A percentile compares a stretch with the other conserved stretches of the same genome.
These are phyloP conservation scores for sunflower (Helianthus annuus) DNA, from an alignment of 129 eudicot species.

Conservation along the genomic window DNA sequence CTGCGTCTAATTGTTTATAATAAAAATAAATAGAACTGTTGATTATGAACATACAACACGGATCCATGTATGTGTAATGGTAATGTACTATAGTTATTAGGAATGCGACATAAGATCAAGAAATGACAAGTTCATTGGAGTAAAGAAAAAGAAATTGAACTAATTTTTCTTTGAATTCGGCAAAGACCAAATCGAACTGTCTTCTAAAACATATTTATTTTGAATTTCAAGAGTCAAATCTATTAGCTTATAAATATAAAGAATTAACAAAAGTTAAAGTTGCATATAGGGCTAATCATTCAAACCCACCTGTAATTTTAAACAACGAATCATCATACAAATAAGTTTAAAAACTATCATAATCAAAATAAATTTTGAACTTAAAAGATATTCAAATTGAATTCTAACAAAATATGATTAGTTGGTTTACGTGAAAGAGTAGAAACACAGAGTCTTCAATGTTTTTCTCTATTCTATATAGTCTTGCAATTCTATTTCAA, in stretches of 20 bases:
- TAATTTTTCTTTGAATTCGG: constrained; percentile 6
- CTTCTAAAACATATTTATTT: constrained; percentile 8
- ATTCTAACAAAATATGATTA: background rate
- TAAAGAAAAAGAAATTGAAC: too few species aligned
- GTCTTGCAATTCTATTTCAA: constrained; percentile 71
- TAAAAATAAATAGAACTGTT: too few species aligned
- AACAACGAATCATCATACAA: background rate
- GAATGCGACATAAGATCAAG: constrained; percentile 38
- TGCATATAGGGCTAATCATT: too few species aligned
- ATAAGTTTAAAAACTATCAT: background rate
- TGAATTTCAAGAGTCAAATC: constrained; percentile 24
- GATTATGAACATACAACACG: too few species aligned
- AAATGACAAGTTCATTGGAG: constrained; percentile 28
- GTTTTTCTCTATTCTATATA: constrained; percentile 74
- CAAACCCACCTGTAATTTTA: background rate
- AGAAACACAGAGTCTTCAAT: constrained; percentile 31
- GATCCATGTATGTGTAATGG: too few species aligned
- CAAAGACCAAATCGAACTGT: constrained; percentile 21
- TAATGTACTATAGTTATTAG: constrained; percentile 12
- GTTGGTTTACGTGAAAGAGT: background rate
- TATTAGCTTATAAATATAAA: constrained; percentile 4
- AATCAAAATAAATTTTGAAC: background rate
- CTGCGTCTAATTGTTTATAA: too few species aligned
- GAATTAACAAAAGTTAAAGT: background rate
- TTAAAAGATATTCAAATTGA: background rate